Conservation (phyloP, 2,329 filamentous ascomycete genomes). For the Trichoderma atroviride region DNA sequence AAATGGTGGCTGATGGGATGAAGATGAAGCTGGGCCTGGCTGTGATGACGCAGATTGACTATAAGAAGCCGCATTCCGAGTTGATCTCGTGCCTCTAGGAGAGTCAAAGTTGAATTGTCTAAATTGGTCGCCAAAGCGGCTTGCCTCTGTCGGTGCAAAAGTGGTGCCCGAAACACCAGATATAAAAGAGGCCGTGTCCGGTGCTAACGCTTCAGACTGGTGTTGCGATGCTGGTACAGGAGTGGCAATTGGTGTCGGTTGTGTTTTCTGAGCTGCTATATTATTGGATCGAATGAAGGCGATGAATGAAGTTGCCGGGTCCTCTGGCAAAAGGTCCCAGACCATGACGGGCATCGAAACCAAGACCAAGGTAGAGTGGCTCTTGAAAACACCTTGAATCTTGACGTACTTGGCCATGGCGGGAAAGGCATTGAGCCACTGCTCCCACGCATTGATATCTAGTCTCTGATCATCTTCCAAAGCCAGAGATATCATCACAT, state of each 20-base stretch:
- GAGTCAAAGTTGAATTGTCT: constrained; percentile 6
- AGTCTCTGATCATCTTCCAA: constrained; percentile 60
- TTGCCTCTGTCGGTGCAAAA: constrained; percentile 37
- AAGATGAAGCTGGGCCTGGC: constrained; percentile 27
- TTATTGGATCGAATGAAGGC: constrained; percentile 63
- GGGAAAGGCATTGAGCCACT: constrained; percentile 59
- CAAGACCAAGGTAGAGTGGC: constrained; percentile 60
- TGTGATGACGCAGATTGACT: constrained; percentile 33
- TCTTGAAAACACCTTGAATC: constrained; percentile 63
- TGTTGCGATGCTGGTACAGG: constrained; percentile 33
- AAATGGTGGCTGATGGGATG: constrained; percentile 29
- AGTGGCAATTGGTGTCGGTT: constrained; percentile 31
- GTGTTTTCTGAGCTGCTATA: constrained; percentile 43
- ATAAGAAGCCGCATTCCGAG: constrained; percentile 26
- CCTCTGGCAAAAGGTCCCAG: constrained; percentile 62
- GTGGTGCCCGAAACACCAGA: constrained; percentile 42
- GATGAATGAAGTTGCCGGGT: constrained; percentile 60
- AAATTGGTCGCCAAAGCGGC: constrained; percentile 24
- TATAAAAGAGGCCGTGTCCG: constrained; percentile 37
- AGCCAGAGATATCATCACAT: constrained; percentile 63
- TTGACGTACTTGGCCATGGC: constrained; percentile 62
- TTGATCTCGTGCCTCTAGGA: background rate
- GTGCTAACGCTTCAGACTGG: constrained; percentile 29
- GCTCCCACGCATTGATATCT: constrained; percentile 62
- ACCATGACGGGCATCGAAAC: constrained; percentile 62